phyloP scores from a whole-genome alignment of 257 asterid species.

The Solanum ahanhuiri region DNA sequence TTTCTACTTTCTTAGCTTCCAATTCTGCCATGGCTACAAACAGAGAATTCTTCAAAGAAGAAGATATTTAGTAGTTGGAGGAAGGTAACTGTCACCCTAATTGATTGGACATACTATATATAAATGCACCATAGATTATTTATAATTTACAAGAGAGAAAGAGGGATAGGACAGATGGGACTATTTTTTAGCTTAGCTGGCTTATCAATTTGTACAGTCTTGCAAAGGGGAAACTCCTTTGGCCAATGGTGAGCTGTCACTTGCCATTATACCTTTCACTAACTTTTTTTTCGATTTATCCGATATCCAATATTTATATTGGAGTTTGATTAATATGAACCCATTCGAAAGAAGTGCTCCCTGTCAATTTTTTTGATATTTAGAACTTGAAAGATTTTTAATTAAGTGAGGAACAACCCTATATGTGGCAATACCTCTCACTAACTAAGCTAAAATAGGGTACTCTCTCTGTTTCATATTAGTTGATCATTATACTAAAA shows the following conservation, averaged over 20 bases:
- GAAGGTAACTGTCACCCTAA: background rate
- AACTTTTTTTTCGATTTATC: background rate
- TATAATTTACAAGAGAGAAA: background rate
- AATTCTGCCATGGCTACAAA: conserved; percentile 44
- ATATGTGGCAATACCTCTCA: background rate
- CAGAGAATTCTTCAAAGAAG: background rate
- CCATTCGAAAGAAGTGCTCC: background rate
- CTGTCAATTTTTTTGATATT: background rate
- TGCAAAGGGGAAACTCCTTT: background rate
- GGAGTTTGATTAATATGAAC: background rate
- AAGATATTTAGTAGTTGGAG: conserved; percentile 2
- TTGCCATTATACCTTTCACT: background rate
- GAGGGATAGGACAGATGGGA: background rate
- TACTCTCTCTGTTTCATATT: too few relatives aligned
- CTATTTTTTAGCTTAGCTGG: background rate
- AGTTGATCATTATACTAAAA: too few relatives aligned
- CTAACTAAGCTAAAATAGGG: background rate
- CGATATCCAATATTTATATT: fast-evolving
- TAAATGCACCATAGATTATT: background rate
- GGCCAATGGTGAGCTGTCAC: background rate
- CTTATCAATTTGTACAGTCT: background rate
- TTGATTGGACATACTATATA: background rate
- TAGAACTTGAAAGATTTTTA: fast-evolving
- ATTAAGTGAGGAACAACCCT: background rate
- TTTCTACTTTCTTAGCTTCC: conserved; percentile 36